These are phyloP conservation scores for Caryopteris hybrid DNA, from an alignment of 305 asterid species.

Conservation along the genomic window DNA sequence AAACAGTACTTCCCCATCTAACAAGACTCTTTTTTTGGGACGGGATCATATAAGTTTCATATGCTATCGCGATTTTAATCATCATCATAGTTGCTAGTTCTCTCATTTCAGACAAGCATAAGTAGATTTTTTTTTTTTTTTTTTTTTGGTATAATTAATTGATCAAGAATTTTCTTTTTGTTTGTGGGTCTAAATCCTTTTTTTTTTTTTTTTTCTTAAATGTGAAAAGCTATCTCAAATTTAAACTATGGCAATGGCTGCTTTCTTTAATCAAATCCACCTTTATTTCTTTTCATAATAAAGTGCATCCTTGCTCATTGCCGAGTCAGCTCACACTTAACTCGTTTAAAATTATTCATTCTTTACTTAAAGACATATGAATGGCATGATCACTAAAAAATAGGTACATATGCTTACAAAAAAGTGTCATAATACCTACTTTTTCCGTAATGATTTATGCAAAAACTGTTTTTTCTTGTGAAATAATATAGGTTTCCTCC, in stretches of 20 bases:
- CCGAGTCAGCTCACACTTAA: conserved; percentile 15
- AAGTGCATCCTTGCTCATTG: conserved; percentile 9
- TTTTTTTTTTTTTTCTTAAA: conserved; percentile 10
- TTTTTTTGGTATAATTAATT: too few relatives aligned
- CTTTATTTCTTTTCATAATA: conserved; percentile 23
- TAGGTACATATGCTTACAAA: neutral
- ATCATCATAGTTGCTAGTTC: neutral
- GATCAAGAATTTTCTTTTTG: too few relatives aligned
- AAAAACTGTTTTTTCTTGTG: neutral
- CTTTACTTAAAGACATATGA: neutral
- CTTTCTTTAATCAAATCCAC: conserved; percentile 21
- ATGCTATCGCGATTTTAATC: neutral
- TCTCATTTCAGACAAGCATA: too few relatives aligned
- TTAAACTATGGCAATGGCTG: conserved; percentile 10
- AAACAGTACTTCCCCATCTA: too few relatives aligned
- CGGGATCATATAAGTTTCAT: too few relatives aligned
- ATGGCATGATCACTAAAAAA: neutral
- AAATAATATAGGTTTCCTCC: conserved; percentile 55
- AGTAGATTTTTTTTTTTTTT: neutral
- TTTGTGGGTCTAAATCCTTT: conserved; percentile 23
- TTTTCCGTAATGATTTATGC: neutral
- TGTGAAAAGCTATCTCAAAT: conserved; percentile 16
- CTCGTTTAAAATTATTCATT: neutral
- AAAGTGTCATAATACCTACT: neutral
- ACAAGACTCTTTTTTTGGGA: too few relatives aligned